Percentiles rank a stretch among this genome's conserved stretches.
Conservation (phyloP, 2,329 filamentous ascomycete genomes). For the Scytalidium lignicola region DNA sequence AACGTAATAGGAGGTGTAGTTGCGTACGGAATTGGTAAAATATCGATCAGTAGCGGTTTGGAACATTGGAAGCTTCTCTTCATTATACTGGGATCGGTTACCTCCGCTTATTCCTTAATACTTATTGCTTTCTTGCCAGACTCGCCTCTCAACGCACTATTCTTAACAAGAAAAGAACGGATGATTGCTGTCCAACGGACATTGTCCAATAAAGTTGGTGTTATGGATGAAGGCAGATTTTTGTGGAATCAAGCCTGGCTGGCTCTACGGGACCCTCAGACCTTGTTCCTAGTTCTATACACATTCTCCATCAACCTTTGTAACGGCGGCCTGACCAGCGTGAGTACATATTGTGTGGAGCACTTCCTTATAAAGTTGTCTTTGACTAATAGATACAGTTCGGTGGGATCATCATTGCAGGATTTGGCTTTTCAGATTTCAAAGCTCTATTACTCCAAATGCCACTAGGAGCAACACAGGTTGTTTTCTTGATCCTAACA, state of each 20-base stretch:
- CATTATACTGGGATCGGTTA: conserved; percentile 31
- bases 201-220: conserved; percentile 21
- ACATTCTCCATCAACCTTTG: conserved; percentile 21
- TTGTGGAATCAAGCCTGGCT: conserved; percentile 10
- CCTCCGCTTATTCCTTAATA: conserved; percentile 16
- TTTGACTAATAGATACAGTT: neutral
- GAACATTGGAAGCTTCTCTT: conserved; percentile 26
- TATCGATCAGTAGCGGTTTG: conserved; percentile 52
- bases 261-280: conserved; percentile 12
- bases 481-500: no score
- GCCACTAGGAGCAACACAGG: no score
- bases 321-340: conserved; percentile 16
- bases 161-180: conserved; percentile 40
- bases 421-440: conserved; percentile 2
- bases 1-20: conserved; percentile 18
- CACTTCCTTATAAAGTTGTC: no score
- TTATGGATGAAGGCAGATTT: conserved; percentile 10
- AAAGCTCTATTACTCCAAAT: conserved; percentile 1
- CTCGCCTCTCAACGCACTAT: conserved; percentile 41
- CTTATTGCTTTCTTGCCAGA: conserved; percentile 18
- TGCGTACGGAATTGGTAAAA: conserved; percentile 49
- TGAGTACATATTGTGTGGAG: no score
- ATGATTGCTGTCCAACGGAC: conserved; percentile 20
- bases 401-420: neutral
- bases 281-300: conserved; percentile 11